Percentiles rank a stretch among this genome's conserved stretches.
Evolutionary conservation across 2,329 filamentous ascomycete species (phyloP).

Genomic region (Orbilia oligospora): DNA sequence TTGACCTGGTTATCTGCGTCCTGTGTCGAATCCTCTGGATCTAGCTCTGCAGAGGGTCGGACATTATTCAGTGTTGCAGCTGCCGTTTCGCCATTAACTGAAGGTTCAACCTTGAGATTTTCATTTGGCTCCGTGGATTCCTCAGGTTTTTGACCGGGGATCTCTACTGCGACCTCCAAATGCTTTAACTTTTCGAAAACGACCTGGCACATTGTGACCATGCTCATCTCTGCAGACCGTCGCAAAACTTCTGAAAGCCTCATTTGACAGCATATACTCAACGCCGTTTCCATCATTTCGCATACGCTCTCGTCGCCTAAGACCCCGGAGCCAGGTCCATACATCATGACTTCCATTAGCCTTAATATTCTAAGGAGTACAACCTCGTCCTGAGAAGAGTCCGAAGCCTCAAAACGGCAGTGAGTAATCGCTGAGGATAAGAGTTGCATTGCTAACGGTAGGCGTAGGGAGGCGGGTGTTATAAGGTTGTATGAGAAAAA

Average conservation of each 20-base stretch:
- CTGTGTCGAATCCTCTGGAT: constrained; percentile 70
- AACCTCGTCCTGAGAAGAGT: constrained; percentile 93
- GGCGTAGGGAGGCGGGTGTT: constrained; percentile 83
- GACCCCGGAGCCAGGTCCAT: constrained; percentile 89
- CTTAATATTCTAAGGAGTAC: constrained; percentile 94
- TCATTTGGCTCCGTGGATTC: constrained; percentile 79
- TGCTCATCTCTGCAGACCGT: constrained; percentile 92
- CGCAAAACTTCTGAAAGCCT: constrained; percentile 91
- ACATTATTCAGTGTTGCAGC: constrained; percentile 59
- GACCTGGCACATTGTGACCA: constrained; percentile 99
- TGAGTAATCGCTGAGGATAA: constrained; percentile 96
- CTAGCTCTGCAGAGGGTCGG: constrained; percentile 63
- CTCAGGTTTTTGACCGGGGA: constrained; percentile 76
- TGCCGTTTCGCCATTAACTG: constrained; percentile 74
- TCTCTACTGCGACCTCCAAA: constrained; percentile 78
- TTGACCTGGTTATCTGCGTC: constrained; percentile 71
- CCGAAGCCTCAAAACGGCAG: constrained; percentile 96
- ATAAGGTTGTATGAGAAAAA: constrained; percentile 97
- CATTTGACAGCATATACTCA: constrained; percentile 96
- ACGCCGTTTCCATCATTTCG: constrained; percentile 98
- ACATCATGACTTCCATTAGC: constrained; percentile 98
- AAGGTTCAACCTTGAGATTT: constrained; percentile 86
- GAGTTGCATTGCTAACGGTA: constrained; percentile 92
- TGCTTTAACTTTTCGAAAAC: constrained; percentile 95
- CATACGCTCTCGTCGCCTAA: constrained; percentile 98